Base-by-base conservation (phyloP, 2,329 filamentous ascomycete species). In the Stromatinia cepivora region DNA sequence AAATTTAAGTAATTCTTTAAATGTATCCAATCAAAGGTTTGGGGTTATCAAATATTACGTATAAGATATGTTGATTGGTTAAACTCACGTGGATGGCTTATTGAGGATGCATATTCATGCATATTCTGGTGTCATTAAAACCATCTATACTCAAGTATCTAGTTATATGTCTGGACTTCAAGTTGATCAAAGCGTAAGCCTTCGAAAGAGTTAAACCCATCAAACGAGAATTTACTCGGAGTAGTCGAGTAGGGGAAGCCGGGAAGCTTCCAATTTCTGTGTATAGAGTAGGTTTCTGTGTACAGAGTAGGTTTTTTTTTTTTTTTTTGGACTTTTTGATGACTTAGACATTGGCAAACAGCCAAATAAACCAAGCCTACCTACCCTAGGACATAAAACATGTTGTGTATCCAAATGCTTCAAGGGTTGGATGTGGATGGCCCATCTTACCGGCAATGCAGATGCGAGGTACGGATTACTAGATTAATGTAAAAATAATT, bases 401-500 rank as follows among this genome's bases (percentile, higher is more conserved):
- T 54, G 31, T n/a, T 36, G n/a, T 58, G 25, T 65, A 54, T 36
- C 58, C 71, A 67, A 67, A 39, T 13, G 13, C 36, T 31, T 42
- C 66, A 17, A 45, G 65, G 70, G 54, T 64, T 63, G n/a, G 67
- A 39, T 56, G 65, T 28, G 28, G 34, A 42, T 50, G 42, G 34
- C 6, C 46, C 66, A 69, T 71, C 66, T 25, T 45, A 56, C 66
- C 66, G 66, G 66, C 66, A 68, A 63, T 68, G 66, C 66, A 72
- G 65, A 64, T 71, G 71, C 66, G 71, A 73, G 71, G 72, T 73
- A 73, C 72, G 64, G 71, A 71, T 71, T 71, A 71, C 61, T 70
- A 57, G 67, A 66, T 70, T 62, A 56, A 72, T 69, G 58, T 65
- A 70, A 54, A 68, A 68, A 68, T 67, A 62, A 36, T 67, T 67